Evolutionary conservation across 2,329 filamentous ascomycete genomes (phyloP).

Genomic region (Pleoardoris graminearum): DNA sequence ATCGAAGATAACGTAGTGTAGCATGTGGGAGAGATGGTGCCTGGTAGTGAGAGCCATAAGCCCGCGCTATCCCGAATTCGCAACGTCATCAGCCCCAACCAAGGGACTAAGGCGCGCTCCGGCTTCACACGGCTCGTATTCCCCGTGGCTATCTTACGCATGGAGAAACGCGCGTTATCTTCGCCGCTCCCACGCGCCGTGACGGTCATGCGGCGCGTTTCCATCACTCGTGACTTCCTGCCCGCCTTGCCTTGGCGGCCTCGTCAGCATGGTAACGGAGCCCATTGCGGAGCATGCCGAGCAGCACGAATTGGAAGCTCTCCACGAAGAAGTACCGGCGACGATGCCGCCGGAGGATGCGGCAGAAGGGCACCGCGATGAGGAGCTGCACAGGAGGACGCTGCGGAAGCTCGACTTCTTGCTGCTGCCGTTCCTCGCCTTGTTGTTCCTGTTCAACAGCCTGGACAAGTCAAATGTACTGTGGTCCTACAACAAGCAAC

Average conservation of each 20-base stretch:
- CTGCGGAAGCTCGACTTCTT: constrained; percentile 55
- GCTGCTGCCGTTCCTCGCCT: constrained; percentile 56
- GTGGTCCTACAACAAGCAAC: no score
- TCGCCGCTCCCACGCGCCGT: neutral
- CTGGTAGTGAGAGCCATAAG: no score
- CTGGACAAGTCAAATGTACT: constrained; percentile 56
- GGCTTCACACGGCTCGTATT: neutral
- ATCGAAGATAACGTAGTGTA: no score
- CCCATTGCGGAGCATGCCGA: neutral
- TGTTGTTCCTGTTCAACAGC: constrained; percentile 58
- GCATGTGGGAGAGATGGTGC: no score
- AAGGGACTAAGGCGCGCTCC: neutral
- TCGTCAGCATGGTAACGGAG: neutral
- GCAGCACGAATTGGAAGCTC: constrained; percentile 1
- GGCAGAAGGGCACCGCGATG: constrained; percentile 7
- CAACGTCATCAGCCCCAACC: neutral
- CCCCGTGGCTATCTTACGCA: neutral
- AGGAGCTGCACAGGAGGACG: constrained; percentile 42
- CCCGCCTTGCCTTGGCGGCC: constrained; percentile 2
- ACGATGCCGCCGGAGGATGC: constrained; percentile 13
- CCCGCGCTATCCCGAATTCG: neutral
- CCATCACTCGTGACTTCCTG: neutral
- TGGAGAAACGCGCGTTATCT: neutral
- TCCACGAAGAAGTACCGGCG: neutral
- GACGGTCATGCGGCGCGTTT: neutral